Percentiles rank a stretch among this genome's conserved stretches.
phyloP scores from a whole-genome alignment of 768 basidiomycete genomes.

The Macrocybe gigantea region DNA sequence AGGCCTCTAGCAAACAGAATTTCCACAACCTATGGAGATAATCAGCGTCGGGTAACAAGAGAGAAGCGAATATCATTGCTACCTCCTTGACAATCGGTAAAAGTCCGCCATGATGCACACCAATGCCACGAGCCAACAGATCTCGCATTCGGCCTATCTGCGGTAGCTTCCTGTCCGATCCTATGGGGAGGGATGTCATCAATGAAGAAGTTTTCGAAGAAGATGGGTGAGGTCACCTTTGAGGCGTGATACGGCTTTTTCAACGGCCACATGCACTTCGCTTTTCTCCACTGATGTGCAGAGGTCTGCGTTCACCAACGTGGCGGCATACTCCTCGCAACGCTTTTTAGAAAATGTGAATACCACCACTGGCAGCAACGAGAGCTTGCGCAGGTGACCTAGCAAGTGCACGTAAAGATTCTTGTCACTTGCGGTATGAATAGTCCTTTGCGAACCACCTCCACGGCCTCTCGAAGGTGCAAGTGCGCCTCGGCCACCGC shows the following conservation, averaged over 20 bases:
- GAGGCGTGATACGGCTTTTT: constrained; percentile 83
- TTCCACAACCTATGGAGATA: constrained; percentile 71
- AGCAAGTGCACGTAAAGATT: constrained; percentile 93
- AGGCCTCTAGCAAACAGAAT: constrained; percentile 92
- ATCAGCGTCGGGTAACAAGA: constrained; percentile 4
- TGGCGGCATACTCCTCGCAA: constrained; percentile 95
- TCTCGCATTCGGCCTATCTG: constrained; percentile 91
- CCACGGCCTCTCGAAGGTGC: constrained; percentile 37
- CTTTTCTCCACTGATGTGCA: constrained; percentile 91
- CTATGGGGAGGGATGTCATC: constrained; percentile 32
- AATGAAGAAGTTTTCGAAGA: constrained; percentile 2
- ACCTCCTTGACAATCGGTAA: constrained; percentile 97
- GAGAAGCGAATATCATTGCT: constrained; percentile 2
- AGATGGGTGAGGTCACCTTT: constrained; percentile 53
- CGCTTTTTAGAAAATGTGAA: constrained; percentile 97
- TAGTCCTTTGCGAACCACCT: constrained; percentile 39
- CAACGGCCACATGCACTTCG: constrained; percentile 91
- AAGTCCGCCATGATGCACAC: constrained; percentile 95
- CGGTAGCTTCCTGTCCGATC: constrained; percentile 86
- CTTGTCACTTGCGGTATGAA: constrained; percentile 73
- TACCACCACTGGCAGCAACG: constrained; percentile 87
- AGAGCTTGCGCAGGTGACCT: constrained; percentile 77
- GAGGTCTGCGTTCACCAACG: constrained; percentile 82
- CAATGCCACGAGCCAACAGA: constrained; percentile 87
- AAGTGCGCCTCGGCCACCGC: constrained; percentile 34